Evolutionary conservation across 78 protist genomes (phyloP), one percentile per base, ranked within the genome.

Genomic region (Paratrimastix pyriformis): DNA sequence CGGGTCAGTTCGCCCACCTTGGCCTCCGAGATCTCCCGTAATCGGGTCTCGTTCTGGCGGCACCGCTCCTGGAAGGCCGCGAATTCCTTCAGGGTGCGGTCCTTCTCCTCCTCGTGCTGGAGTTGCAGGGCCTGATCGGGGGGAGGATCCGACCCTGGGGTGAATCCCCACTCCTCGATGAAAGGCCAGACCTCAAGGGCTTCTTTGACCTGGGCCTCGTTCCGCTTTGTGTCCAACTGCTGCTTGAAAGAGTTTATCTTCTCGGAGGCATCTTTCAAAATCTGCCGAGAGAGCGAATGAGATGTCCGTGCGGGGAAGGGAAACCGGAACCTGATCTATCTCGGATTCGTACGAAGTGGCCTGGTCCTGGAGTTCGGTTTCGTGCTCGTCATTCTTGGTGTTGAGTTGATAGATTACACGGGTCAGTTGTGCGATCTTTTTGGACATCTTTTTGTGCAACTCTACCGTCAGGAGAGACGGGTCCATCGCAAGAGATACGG

Each of bases 351-450:
- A 79, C 26, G 54, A 37, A 24, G 60, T 78, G 9, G 84, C 29
- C 29, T 69, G 71, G 9, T 48, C 50, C 24, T 45, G 42, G 40
- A 80, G 44, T 11, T 74, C 77, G 39, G 24, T 3, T 3, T 80
- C 83, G 68, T 74, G 75, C 38, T 84, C 88, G 32, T 79, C 88
- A 48, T 76, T 79, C 11, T 75, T 42, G n/a, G 83, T 52, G 75
- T 84, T 78, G 42, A 84, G 80, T 33, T 79, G 83, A 65, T 73
- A 77, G 42, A 84, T 84, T 30, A 84, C 88, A 40, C 80, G 74
- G 3, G 88, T 79, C 21, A 84, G 77, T 80, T 79, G 84, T 13
- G 88, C 83, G 37, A 84, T 79, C 64, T 84, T 84, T 65, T 84
- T 84, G 81, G 42, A 24, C 88, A 84, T 84, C 65, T 74, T 69